Evolutionary conservation across 495 filamentous ascomycete genomes (phyloP).

Genomic region (Penicillium argentinense): DNA sequence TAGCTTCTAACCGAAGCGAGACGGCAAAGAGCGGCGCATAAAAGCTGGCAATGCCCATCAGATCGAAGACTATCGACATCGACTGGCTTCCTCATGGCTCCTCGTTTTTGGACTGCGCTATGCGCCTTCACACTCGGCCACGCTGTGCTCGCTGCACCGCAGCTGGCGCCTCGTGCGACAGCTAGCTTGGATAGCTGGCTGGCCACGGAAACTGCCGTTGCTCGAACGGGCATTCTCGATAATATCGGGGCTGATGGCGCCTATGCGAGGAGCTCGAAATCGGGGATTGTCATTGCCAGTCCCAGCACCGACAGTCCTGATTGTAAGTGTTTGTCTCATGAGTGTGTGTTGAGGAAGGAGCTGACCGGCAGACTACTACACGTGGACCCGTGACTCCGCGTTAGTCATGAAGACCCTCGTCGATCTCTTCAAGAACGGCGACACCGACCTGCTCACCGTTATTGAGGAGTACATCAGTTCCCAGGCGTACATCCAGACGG

Average conservation of each 20-base stretch:
- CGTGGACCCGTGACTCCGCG: slow-evolving; percentile 73
- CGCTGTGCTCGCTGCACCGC: slow-evolving; percentile 21
- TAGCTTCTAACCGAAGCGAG: slow-evolving; percentile 1
- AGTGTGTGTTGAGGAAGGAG: background rate
- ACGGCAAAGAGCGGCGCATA: background rate
- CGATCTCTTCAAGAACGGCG: slow-evolving; percentile 57
- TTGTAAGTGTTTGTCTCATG: slow-evolving; percentile 46
- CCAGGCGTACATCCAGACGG: slow-evolving; percentile 60
- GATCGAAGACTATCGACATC: background rate
- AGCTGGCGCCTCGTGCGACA: slow-evolving; percentile 19
- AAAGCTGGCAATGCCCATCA: too few species aligned
- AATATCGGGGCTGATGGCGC: slow-evolving; percentile 61
- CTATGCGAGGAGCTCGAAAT: slow-evolving; percentile 40
- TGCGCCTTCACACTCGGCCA: slow-evolving; percentile 25
- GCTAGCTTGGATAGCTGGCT: slow-evolving; percentile 50
- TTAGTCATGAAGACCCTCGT: slow-evolving; percentile 61
- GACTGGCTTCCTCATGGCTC: slow-evolving; percentile 21
- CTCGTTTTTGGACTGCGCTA: slow-evolving; percentile 24
- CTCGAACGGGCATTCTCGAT: slow-evolving; percentile 51
- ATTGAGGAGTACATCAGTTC: slow-evolving; percentile 58
- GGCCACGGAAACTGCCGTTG: slow-evolving; percentile 48
- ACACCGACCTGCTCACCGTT: slow-evolving; percentile 50
- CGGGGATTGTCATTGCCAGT: slow-evolving; percentile 62
- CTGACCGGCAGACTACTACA: slow-evolving; percentile 46
- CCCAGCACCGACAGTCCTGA: slow-evolving; percentile 58